Evolutionary conservation across 2,329 filamentous ascomycete species (phyloP).

Genomic region (Colletotrichum karsti): DNA sequence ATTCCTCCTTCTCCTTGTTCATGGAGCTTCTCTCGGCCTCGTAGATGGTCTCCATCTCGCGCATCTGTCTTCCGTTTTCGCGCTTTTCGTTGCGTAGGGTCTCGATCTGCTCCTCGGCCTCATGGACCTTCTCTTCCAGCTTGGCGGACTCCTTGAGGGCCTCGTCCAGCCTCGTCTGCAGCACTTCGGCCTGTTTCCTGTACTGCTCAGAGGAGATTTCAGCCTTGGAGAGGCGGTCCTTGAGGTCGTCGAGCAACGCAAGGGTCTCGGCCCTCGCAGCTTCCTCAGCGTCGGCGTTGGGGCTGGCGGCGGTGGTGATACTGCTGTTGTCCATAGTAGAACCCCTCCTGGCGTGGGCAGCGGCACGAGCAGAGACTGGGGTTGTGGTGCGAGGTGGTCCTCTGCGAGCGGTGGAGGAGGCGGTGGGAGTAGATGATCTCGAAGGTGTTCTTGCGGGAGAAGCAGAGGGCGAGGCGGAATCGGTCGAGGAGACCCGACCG

Average conservation of each 20-base stretch:
- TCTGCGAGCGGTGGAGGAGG: constrained; percentile 59
- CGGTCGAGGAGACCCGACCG: constrained; percentile 53
- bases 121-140: constrained; percentile 88
- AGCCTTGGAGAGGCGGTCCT: constrained; percentile 81
- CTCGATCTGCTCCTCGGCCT: constrained; percentile 86
- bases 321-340: constrained; percentile 50
- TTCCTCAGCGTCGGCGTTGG: constrained; percentile 66
- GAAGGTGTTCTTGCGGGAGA: constrained; percentile 39
- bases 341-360: constrained; percentile 69
- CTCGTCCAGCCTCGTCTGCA: constrained; percentile 89
- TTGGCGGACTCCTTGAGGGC: constrained; percentile 82
- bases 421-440: constrained; percentile 59
- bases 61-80: constrained; percentile 82
- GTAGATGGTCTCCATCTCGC: constrained; percentile 92
- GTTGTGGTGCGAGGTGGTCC: constrained; percentile 72
- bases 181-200: constrained; percentile 83
- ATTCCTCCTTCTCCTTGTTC: constrained; percentile 91
- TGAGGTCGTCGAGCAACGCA: constrained; percentile 83
- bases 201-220: constrained; percentile 81
- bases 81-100: constrained; percentile 84
- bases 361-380: constrained; percentile 79
- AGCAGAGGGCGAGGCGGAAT: constrained; percentile 37
- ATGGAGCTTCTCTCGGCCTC: constrained; percentile 89
- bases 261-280: constrained; percentile 83
- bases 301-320: background rate